Evolutionary conservation across 768 basidiomycete genomes (phyloP).

Genomic region (Leccinum aurantiacum): DNA sequence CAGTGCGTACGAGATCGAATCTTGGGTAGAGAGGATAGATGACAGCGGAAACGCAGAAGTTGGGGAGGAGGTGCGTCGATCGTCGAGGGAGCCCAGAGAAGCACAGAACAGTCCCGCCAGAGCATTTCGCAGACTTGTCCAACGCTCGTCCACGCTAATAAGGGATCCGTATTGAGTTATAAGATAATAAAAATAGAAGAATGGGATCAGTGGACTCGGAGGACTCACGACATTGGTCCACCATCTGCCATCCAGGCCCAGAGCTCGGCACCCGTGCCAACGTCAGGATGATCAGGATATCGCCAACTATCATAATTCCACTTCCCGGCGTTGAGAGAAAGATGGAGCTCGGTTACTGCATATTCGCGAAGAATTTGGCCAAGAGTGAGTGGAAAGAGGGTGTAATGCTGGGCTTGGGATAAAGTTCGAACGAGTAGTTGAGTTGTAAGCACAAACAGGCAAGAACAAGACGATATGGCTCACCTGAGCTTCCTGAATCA

Average conservation of each 20-base stretch:
- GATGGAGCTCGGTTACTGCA: constrained; percentile 82
- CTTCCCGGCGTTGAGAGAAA: constrained; percentile 87
- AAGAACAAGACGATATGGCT: constrained; percentile 24
- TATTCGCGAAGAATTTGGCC: constrained; percentile 87
- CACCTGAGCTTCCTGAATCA: constrained; percentile 45
- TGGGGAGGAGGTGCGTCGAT: constrained; percentile 73
- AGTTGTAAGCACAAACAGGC: not conserved
- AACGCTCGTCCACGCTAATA: constrained; percentile 68
- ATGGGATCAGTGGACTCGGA: not conserved
- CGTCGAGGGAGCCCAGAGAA: constrained; percentile 76
- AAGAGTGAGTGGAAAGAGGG: constrained; percentile 80
- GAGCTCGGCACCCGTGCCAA: constrained; percentile 85
- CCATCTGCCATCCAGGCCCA: constrained; percentile 90
- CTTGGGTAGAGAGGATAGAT: constrained; percentile 43
- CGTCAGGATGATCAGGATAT: constrained; percentile 69
- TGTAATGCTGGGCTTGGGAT: constrained; percentile 75
- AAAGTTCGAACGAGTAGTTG: not conserved
- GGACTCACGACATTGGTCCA: constrained; percentile 46
- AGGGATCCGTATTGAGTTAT: not conserved
- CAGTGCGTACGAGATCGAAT: constrained; percentile 47
- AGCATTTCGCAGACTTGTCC: constrained; percentile 85
- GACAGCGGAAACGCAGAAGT: constrained; percentile 63
- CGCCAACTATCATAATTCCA: constrained; percentile 91
- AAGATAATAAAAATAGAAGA: not conserved
- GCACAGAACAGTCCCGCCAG: constrained; percentile 95